phyloP scores from a whole-genome alignment of 345 rosid species.

The Cardamine occulta region DNA sequence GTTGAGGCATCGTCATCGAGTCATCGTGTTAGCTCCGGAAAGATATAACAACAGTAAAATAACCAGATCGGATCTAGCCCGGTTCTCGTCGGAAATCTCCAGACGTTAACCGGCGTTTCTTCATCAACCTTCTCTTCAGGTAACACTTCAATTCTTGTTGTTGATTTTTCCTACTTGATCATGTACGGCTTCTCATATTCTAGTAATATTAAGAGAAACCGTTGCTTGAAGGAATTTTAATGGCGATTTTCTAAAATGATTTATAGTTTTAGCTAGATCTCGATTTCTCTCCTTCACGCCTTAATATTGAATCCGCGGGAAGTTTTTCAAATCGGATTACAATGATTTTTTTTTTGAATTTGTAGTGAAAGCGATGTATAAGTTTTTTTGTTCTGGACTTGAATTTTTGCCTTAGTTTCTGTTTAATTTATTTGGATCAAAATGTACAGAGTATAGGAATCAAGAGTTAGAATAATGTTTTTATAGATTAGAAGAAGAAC shows the following conservation, averaged over 20 bases:
- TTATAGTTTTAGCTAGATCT: constrained; percentile 17
- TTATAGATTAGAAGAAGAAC: not conserved
- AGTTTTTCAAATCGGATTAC: constrained; percentile 9
- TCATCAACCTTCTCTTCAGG: constrained; percentile 7
- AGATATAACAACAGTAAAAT: not conserved
- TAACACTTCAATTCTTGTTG: not conserved
- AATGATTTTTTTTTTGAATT: not conserved
- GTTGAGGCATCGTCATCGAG: constrained; percentile 38
- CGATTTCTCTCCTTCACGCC: not conserved
- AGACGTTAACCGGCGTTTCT: constrained; percentile 32
- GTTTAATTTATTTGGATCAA: not conserved
- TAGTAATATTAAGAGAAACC: not conserved
- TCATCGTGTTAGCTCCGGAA: constrained; percentile 1
- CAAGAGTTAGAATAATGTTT: not conserved
- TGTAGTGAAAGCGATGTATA: not conserved
- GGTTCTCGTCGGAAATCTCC: constrained; percentile 39
- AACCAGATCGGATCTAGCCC: constrained; percentile 37
- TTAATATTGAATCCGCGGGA: not conserved
- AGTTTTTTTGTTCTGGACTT: not conserved
- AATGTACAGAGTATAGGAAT: not conserved
- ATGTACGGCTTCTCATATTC: constrained; percentile 5
- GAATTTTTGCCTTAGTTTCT: not conserved
- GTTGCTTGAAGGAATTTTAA: not conserved
- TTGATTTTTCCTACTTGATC: constrained; percentile 13
- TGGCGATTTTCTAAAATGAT: constrained; percentile 22